These are phyloP conservation scores for Vigna unguiculata DNA, from an alignment of 306 rosid species.

Conservation along the genomic window DNA sequence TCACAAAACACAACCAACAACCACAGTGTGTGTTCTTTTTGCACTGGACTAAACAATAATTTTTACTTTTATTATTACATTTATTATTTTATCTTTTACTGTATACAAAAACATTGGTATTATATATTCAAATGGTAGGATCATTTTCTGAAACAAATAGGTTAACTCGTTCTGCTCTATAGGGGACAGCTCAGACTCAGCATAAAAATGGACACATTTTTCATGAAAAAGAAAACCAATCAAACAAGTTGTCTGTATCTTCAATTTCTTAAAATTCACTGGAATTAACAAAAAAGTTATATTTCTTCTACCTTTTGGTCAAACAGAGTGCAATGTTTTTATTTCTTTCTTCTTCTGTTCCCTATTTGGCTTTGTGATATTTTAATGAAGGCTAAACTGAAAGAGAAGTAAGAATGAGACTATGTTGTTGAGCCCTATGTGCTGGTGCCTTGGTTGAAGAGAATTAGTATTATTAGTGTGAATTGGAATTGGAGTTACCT, in stretches of 20 bases:
- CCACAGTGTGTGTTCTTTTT: slow-evolving; percentile 16
- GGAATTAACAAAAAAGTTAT: too few species aligned
- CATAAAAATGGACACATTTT: slow-evolving; percentile 7
- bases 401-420: too few species aligned
- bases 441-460: slow-evolving; percentile 1
- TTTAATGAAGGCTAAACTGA: background rate
- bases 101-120: background rate
- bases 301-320: too few species aligned
- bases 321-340: background rate
- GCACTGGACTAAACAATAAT: background rate
- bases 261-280: background rate
- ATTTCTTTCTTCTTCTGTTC: background rate
- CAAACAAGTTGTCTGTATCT: background rate
- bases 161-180: background rate
- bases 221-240: background rate
- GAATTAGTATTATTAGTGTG: background rate
- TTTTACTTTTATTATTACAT: background rate
- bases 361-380: background rate
- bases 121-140: background rate
- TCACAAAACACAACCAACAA: slow-evolving; percentile 8
- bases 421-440: slow-evolving; percentile 10
- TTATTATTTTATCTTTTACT: background rate
- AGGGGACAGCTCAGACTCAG: slow-evolving; percentile 44
- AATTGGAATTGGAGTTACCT: slow-evolving; percentile 1
- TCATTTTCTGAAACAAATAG: background rate